Percentiles rank a stretch among this genome's conserved stretches.
Evolutionary conservation across 495 filamentous ascomycete species (phyloP).

Genomic region (Lindgomyces ingoldianus): DNA sequence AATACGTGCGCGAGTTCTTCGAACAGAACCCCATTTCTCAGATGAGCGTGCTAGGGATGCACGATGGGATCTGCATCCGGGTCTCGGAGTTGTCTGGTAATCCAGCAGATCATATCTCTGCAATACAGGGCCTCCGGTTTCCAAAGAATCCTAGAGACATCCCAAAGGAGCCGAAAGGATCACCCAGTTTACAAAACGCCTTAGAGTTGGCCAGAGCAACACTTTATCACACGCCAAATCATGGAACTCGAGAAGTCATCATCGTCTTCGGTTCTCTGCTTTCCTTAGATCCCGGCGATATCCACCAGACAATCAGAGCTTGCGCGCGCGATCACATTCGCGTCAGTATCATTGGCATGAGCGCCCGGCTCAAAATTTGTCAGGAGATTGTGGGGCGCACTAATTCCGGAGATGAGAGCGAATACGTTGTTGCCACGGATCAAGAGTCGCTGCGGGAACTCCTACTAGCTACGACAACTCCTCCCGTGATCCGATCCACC

Average conservation of each 20-base stretch:
- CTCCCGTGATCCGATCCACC: constrained; percentile 68
- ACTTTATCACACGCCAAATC: constrained; percentile 86
- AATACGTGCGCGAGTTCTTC: constrained; percentile 92
- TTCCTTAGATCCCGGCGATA: constrained; percentile 90
- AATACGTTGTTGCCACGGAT: constrained; percentile 82
- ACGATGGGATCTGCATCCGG: constrained; percentile 79
- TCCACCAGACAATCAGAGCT: constrained; percentile 79
- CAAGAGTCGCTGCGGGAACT: constrained; percentile 87
- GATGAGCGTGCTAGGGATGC: constrained; percentile 84
- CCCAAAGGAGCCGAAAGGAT: constrained; percentile 78
- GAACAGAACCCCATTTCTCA: constrained; percentile 99
- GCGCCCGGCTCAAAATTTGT: constrained; percentile 90
- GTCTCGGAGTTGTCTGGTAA: constrained; percentile 91
- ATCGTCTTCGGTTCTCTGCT: constrained; percentile 89
- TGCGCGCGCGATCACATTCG: constrained; percentile 80
- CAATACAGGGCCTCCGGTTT: constrained; percentile 64
- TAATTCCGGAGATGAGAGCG: constrained; percentile 72
- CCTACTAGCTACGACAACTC: constrained; percentile 84
- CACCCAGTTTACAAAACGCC: constrained; percentile 90
- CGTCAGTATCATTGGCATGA: constrained; percentile 83
- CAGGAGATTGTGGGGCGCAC: constrained; percentile 82
- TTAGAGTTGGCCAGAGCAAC: constrained; percentile 90
- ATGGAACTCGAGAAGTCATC: constrained; percentile 89
- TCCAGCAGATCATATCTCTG: constrained; percentile 80
- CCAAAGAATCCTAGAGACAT: constrained; percentile 26